Percentiles rank a stretch among this genome's conserved stretches.
Conservation (phyloP, 441 rosid genomes). For the Pelargonium fulgidum region DNA sequence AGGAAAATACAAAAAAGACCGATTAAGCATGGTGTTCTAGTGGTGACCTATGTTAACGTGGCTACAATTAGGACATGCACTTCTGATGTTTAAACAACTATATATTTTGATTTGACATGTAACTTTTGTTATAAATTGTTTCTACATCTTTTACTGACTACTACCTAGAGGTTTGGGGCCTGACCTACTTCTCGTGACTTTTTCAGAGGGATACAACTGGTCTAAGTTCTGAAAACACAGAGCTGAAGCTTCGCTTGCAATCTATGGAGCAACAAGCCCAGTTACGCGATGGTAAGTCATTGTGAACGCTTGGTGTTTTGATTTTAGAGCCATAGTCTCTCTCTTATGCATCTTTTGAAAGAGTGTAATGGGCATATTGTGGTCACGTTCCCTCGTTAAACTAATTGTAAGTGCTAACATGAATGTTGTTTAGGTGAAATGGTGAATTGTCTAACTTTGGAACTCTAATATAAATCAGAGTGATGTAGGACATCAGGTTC, state of each 20-base stretch:
- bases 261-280: slow-evolving; percentile 94
- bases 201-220: slow-evolving; percentile 84
- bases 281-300: slow-evolving; percentile 41
- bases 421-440: no score
- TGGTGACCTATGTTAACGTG: neutral
- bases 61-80: slow-evolving; percentile 2
- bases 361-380: no score
- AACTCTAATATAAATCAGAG: no score
- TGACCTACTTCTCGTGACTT: slow-evolving; percentile 21
- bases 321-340: neutral
- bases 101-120: neutral
- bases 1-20: no score
- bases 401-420: no score
- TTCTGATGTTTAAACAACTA: neutral
- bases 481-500: no score
- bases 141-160: neutral
- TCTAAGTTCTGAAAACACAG: slow-evolving; percentile 70
- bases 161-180: slow-evolving; percentile 9
- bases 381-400: no score
- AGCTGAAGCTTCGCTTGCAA: slow-evolving; percentile 84
- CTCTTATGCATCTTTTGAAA: neutral
- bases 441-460: no score
- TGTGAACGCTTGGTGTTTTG: neutral
- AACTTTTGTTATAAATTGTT: slow-evolving; percentile 8
- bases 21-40: neutral